These are phyloP conservation scores for Pythium periplocum DNA, from an alignment of 352 stramenopile genomes.

Conservation along the genomic window DNA sequence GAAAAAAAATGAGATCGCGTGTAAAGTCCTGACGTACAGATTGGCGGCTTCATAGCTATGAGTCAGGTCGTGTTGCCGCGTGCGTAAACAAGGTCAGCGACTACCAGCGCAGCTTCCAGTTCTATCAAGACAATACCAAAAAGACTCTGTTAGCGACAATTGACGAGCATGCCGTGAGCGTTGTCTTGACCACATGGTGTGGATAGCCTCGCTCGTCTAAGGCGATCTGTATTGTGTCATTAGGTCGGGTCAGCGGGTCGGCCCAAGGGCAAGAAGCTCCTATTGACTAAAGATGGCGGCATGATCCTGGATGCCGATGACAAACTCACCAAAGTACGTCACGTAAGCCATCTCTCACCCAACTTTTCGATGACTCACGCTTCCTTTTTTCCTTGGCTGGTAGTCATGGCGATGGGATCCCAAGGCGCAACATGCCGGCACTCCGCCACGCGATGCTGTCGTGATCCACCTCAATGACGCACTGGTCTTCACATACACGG, in stretches of 20 bases:
- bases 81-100: slow-evolving; percentile 70
- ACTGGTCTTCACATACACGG: slow-evolving; percentile 62
- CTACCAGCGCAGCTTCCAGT: slow-evolving; percentile 59
- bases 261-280: slow-evolving; percentile 47
- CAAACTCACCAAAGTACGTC: slow-evolving; percentile 43
- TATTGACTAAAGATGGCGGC: slow-evolving; percentile 60
- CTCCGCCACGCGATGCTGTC: slow-evolving; percentile 46
- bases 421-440: slow-evolving; percentile 59
- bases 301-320: slow-evolving; percentile 48
- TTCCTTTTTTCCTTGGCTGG: background rate
- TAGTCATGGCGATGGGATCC: slow-evolving; percentile 54
- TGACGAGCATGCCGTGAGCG: slow-evolving; percentile 57
- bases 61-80: slow-evolving; percentile 54
- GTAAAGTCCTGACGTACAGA: no score
- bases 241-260: slow-evolving; percentile 55
- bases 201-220: no score
- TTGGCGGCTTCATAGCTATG: slow-evolving; percentile 28
- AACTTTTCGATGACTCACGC: background rate
- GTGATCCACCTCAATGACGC: slow-evolving; percentile 68
- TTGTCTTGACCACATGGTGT: no score
- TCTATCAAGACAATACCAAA: slow-evolving; percentile 60
- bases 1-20: no score
- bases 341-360: background rate
- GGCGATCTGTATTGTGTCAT: background rate
- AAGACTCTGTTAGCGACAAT: slow-evolving; percentile 51